These are phyloP conservation scores for Garcia nutans DNA, from an alignment of 345 rosid genomes.

Conservation along the genomic window DNA sequence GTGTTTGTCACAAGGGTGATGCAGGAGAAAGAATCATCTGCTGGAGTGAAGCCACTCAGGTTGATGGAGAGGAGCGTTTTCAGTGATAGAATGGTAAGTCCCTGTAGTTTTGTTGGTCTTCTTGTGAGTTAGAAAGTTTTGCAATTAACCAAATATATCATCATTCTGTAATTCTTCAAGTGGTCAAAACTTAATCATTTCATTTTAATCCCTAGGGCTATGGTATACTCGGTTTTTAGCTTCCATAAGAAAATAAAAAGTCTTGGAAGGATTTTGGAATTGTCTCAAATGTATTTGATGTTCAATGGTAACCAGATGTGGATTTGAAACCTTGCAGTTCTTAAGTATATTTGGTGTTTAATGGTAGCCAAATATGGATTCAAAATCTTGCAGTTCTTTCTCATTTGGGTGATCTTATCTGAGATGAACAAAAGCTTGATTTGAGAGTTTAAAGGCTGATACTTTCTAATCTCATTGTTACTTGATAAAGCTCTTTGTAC, in stretches of 20 bases:
- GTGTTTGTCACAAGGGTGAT: conserved; percentile 95
- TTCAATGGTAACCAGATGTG: conserved; percentile 6
- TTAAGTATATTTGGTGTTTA: too few species aligned
- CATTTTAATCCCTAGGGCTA: too few species aligned
- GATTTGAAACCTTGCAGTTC: too few species aligned
- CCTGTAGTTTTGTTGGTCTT: not conserved
- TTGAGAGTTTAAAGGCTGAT: conserved; percentile 26
- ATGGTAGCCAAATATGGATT: too few species aligned
- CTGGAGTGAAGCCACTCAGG: conserved; percentile 86
- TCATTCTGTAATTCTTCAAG: not conserved
- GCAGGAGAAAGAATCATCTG: conserved; percentile 98
- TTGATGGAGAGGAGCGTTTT: conserved; percentile 98
- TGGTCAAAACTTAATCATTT: not conserved
- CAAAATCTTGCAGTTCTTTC: conserved; percentile 17
- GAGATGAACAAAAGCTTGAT: conserved; percentile 16
- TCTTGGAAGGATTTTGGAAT: not conserved
- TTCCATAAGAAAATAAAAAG: not conserved
- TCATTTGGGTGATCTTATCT: conserved; percentile 19
- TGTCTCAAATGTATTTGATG: not conserved
- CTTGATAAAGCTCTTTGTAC: conserved; percentile 73
- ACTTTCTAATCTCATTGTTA: conserved; percentile 20
- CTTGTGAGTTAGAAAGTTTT: not conserved
- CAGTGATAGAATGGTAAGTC: conserved; percentile 92
- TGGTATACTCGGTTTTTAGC: not conserved
- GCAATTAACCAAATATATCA: not conserved